These are phyloP conservation scores for Endothia cerciana DNA, from an alignment of 2,329 filamentous ascomycete genomes.

Conservation along the genomic window DNA sequence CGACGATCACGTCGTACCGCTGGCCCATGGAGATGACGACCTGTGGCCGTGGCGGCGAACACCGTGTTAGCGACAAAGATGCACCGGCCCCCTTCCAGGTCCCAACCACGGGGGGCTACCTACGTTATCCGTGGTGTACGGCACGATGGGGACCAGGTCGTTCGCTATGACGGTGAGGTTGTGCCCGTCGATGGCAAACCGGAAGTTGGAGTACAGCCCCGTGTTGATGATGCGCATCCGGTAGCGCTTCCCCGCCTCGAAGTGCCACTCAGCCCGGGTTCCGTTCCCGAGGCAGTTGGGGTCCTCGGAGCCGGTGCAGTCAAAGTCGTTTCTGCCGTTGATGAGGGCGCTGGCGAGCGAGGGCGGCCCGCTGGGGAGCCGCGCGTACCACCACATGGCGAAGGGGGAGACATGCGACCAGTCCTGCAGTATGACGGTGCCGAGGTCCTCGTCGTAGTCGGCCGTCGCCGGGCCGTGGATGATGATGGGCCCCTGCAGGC, in stretches of 20 bases:
- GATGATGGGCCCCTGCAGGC: slow-evolving; percentile 51
- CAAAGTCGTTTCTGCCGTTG: slow-evolving; percentile 8
- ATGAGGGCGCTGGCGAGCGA: slow-evolving; percentile 12
- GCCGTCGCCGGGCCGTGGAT: slow-evolving; percentile 48
- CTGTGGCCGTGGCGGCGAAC: too few relatives aligned
- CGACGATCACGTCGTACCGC: slow-evolving; percentile 31
- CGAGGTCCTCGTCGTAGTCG: slow-evolving; percentile 55
- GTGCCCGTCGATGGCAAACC: slow-evolving; percentile 60
- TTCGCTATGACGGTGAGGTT: slow-evolving; percentile 58
- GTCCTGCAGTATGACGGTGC: slow-evolving; percentile 51
- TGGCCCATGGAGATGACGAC: slow-evolving; percentile 46
- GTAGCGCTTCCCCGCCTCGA: slow-evolving; percentile 44
- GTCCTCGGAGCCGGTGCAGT: slow-evolving; percentile 15
- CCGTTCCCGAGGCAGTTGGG: slow-evolving; percentile 31
- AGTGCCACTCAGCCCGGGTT: slow-evolving; percentile 34
- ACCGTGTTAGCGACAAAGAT: too few relatives aligned
- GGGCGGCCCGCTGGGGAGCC: not conserved
- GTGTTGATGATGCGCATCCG: slow-evolving; percentile 53
- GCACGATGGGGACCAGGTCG: slow-evolving; percentile 61
- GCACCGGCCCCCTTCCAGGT: too few relatives aligned
- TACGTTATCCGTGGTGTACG: slow-evolving; percentile 53
- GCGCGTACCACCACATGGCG: slow-evolving; percentile 25
- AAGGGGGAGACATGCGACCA: slow-evolving; percentile 45
- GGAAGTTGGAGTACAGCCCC: slow-evolving; percentile 47
- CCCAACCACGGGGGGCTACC: too few relatives aligned